phyloP scores from a whole-genome alignment of 1,139 yeast genomes.

The Sugiyamaella xylanicola region DNA sequence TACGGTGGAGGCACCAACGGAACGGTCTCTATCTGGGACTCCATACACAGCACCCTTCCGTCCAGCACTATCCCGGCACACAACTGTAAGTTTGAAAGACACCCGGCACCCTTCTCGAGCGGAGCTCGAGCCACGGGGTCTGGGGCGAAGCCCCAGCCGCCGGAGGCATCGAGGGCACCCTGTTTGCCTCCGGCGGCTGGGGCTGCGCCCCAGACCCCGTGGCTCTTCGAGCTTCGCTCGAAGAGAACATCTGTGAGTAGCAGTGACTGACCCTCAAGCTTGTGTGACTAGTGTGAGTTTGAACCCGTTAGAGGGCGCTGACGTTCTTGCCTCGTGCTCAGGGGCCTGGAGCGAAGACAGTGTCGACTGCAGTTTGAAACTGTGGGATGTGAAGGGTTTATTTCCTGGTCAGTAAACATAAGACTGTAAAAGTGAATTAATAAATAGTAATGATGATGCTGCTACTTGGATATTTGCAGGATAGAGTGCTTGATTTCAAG shows the following conservation, averaged over 20 bases:
- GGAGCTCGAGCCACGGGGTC: neutral
- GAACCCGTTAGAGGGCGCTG: constrained; percentile 30
- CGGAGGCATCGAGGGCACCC: neutral
- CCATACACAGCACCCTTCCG: neutral
- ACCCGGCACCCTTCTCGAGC: neutral
- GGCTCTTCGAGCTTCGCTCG: constrained; percentile 3
- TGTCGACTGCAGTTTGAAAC: constrained; percentile 24
- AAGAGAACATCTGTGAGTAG: neutral
- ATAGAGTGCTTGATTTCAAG: constrained; percentile 34
- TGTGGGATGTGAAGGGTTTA: constrained; percentile 14
- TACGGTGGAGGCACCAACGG: constrained; percentile 38
- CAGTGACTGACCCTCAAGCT: constrained; percentile 3
- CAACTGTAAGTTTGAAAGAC: constrained; percentile 10
- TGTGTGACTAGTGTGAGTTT: constrained; percentile 30
- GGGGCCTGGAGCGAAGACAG: constrained; percentile 29
- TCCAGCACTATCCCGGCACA: constrained; percentile 6
- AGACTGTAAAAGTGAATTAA: no score
- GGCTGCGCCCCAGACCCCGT: constrained; percentile 2
- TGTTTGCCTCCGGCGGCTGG: constrained; percentile 2
- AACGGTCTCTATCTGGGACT: constrained; percentile 30
- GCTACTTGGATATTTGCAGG: constrained; percentile 10
- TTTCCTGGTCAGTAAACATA: neutral
- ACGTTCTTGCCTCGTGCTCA: constrained; percentile 31
- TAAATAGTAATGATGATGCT: neutral
- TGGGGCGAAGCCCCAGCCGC: neutral